Base-by-base conservation (phyloP, 306 rosid genomes). In the Trifolium fragiferum region DNA sequence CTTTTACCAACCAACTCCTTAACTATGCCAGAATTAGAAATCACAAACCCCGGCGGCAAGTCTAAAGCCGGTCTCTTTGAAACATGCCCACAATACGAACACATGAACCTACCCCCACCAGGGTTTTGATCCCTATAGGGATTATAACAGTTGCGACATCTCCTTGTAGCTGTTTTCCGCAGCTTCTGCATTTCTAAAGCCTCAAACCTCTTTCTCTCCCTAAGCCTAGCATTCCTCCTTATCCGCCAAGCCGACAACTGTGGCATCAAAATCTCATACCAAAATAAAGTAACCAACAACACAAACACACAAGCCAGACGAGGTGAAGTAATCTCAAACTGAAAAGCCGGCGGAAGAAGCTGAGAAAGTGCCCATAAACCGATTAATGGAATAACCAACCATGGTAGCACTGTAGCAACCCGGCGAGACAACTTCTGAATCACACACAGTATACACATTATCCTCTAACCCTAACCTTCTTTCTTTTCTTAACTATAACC, bases 361-460 rank as follows among this genome's bases (percentile, higher is more conserved):
- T 95, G 99, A 82, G 99, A 95, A 69, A 95, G 91, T 14, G 93
- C 97, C 99, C 99, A 95, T 2, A 95, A 82, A 67, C 98, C 97
- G 70, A 95, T 95, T 16, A 95, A 81, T 2, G 99, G 99, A 79
- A 95, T 87, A 79, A 95, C 97, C 85, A 95, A 92, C 99, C 99
- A 92, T 76, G 99, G 99, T 59, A 95, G 96, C 99, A 92, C 88
- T 23, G 97, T 90, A 40, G 99, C 99, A 61, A 92, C 96, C 98
- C 93, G 93, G 90, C 99, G 99, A 84, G 98, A 95, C 92, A 97
- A 90, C 97, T 95, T 95, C 90, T 95, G 99, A 87, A 95, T 95
- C 77, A 95, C 98, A 81, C 99, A 95, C 33, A 95, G 98, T 89
- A 95, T 95, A 90, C 99, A 95, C 99, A 95, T 95, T 92, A 90